Percentiles rank a stretch among this genome's conserved stretches.
Evolutionary conservation across 2,329 filamentous ascomycete genomes (phyloP).

Genomic region (Plenodomus lindquistii): DNA sequence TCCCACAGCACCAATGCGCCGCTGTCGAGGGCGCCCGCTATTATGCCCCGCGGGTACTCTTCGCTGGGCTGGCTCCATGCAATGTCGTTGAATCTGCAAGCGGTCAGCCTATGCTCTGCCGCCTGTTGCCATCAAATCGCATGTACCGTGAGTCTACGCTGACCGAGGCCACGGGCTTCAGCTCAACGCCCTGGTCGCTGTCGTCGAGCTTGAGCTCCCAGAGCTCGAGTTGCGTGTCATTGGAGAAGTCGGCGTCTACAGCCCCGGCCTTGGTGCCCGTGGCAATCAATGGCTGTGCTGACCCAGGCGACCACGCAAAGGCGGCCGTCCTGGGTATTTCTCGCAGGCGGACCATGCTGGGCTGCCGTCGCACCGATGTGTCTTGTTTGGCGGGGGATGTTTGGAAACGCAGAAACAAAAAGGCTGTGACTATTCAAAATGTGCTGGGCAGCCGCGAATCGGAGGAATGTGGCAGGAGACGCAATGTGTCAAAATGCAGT

Average conservation of each 20-base stretch:
- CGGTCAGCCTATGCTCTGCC: conserved; percentile 20
- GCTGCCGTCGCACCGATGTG: conserved; percentile 36
- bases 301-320: conserved; percentile 92
- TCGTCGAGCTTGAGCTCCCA: conserved; percentile 91
- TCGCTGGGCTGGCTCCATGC: conserved; percentile 86
- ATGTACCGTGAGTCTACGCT: conserved; percentile 84
- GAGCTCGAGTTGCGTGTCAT: conserved; percentile 92
- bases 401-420: conserved; percentile 20
- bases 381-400: conserved; percentile 20
- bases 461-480: conserved; percentile 12
- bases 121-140: neutral
- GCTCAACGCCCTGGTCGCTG: conserved; percentile 74
- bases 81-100: conserved; percentile 86
- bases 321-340: conserved; percentile 96
- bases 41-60: conserved; percentile 80
- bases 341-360: conserved; percentile 87
- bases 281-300: conserved; percentile 78
- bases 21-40: conserved; percentile 93
- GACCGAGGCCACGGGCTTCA: conserved; percentile 82
- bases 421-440: conserved; percentile 15
- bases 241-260: conserved; percentile 95
- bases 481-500: conserved; percentile 23
- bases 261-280: conserved; percentile 95
- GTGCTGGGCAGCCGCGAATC: neutral
- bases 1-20: conserved; percentile 94